Evolutionary conservation across 148 eudicot genomes (phyloP).

Genomic region (Agrostemma githago): DNA sequence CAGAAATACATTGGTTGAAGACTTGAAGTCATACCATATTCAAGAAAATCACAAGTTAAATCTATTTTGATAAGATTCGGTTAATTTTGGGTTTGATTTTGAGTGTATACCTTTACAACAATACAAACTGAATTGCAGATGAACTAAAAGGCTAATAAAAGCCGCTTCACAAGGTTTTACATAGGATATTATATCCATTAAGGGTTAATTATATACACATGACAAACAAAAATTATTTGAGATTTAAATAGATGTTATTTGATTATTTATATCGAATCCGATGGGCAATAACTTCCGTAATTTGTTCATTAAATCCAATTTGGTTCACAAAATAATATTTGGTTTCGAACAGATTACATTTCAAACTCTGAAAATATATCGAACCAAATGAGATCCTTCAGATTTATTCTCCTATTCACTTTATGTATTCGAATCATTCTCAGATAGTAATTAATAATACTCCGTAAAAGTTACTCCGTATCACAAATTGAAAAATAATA

Average conservation of each 20-base stretch:
- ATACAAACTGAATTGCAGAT: not conserved
- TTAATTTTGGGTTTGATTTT: not conserved
- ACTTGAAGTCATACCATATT: not conserved
- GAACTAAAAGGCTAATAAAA: not conserved
- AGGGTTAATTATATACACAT: not conserved
- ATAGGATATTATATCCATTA: constrained; percentile 5
- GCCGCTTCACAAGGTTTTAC: not conserved
- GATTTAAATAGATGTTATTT: not conserved
- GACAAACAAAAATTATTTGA: not conserved
- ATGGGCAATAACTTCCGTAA: not conserved
- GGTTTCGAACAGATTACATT: not conserved
- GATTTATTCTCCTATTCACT: not conserved
- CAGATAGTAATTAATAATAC: not conserved
- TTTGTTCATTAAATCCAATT: not conserved
- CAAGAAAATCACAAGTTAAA: not conserved
- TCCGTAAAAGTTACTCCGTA: too few relatives aligned
- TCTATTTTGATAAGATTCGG: not conserved
- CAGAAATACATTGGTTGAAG: not conserved
- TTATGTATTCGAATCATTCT: not conserved
- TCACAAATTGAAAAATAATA: not conserved
- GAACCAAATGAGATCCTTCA: not conserved
- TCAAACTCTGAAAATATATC: not conserved
- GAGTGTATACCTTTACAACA: not conserved
- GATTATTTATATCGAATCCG: not conserved
- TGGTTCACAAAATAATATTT: not conserved